phyloP scores from a whole-genome alignment of 257 asterid species.

The Solanum piurae region DNA sequence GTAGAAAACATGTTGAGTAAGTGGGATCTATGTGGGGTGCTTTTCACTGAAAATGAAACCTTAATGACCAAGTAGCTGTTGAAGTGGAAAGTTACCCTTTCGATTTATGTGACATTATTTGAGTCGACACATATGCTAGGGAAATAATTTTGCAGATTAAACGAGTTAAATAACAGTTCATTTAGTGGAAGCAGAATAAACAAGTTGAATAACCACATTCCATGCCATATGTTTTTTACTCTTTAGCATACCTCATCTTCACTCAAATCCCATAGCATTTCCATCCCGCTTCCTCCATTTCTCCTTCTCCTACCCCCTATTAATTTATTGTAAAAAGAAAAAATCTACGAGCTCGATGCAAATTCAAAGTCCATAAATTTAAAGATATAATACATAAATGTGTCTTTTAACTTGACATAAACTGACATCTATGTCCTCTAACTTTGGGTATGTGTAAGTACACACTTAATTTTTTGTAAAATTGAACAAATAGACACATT shows the following conservation, averaged over 20 bases:
- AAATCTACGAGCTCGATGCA: background rate
- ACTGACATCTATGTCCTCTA: too few species aligned
- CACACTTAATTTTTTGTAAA: accelerated
- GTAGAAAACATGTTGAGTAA: background rate
- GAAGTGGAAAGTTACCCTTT: background rate
- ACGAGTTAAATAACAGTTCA: accelerated
- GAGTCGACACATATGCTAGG: accelerated
- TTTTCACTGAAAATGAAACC: background rate
- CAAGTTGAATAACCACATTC: background rate
- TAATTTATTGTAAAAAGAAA: accelerated
- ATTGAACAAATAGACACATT: too few species aligned
- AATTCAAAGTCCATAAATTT: background rate
- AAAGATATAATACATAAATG: too few species aligned
- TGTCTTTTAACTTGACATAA: too few species aligned
- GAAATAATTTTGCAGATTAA: too few species aligned
- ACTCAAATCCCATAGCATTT: background rate
- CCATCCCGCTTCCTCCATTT: background rate
- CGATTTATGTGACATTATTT: background rate
- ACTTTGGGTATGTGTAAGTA: accelerated
- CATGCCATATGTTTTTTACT: too few species aligned
- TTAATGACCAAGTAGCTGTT: background rate
- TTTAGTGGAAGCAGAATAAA: background rate
- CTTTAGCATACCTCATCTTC: background rate
- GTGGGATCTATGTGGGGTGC: background rate
- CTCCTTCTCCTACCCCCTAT: background rate